phyloP scores from a whole-genome alignment of 208 protist species.

The Leishmania aethiopica region DNA sequence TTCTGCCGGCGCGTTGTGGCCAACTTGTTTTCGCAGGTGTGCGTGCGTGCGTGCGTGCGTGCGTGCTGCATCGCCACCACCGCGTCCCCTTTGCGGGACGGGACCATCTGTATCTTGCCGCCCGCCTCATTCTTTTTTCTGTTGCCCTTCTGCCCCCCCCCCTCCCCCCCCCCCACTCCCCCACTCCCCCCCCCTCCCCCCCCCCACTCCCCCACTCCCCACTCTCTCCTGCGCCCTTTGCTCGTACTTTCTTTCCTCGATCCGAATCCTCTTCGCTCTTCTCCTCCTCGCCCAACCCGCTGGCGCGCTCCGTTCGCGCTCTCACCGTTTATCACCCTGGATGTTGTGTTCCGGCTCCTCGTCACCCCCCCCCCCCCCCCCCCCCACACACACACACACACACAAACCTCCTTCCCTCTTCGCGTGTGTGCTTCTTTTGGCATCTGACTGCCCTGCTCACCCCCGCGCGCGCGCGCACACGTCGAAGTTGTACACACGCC shows the following conservation, averaged over 20 bases:
- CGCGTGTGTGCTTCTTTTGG: too few species aligned
- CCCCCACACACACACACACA: too few species aligned
- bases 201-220: too few species aligned
- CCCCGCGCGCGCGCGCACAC: too few species aligned
- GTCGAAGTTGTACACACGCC: too few species aligned
- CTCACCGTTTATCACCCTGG: too few species aligned
- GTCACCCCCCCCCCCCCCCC: too few species aligned
- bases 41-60: neutral
- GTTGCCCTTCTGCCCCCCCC: neutral
- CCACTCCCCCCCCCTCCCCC: too few species aligned
- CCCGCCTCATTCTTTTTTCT: neutral
- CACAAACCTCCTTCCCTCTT: neutral
- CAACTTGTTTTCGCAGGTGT: neutral
- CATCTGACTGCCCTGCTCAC: too few species aligned
- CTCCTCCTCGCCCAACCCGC: neutral
- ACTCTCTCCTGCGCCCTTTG: neutral
- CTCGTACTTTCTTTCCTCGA: neutral
- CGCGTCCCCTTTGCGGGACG: neutral
- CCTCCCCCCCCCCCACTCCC: neutral
- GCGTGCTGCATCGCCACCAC: neutral
- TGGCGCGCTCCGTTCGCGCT: too few species aligned
- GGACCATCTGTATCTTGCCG: neutral
- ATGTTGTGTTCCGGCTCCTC: too few species aligned
- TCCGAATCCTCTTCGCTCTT: neutral
- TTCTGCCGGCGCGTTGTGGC: neutral